Base-by-base conservation (phyloP, 164 flowering plant species). In the Annona cherimola region DNA sequence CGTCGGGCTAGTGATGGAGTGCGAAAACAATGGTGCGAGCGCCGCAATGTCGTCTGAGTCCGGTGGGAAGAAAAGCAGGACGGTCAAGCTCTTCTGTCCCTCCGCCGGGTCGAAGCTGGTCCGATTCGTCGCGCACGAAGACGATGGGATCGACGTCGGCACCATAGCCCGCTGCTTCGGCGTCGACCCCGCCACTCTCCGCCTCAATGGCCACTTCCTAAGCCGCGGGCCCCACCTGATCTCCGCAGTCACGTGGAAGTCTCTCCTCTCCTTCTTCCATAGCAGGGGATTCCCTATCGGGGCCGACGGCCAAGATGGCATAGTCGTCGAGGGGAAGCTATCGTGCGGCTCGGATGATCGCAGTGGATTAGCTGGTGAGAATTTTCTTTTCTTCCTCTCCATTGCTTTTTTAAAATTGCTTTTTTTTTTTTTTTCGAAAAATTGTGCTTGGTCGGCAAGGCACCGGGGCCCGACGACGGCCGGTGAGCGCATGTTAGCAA, bases 181-280 rank as follows among this genome's bases (percentile, higher is more conserved):
- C 45, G 75, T 90, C 39, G 90, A 89, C 69, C 93, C 94, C 0
- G 69, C 83, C 2, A 86, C 89, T 2, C 26, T 92, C 61, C 88
- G 81, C 81, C 84, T 92, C 66, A 89, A 90, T 69, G 91, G 93
- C 55, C 86, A 86, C 88, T 90, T 86, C 63, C 80, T 92, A 16
- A 77, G 88, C 78, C 81, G 89, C 79, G 91, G 89, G 0, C 60
- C 72, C 20, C 87, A 90, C 74, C 74, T 87, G 43, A 70, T 90
- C 19, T 82, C 94, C 41, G 88, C 91, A 16, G 86, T 90, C 54
- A 89, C 96, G 1, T 92, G 96, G 96, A 83, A 80, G 50, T 86
- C 95, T 12, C 84, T 92, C 62, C 84, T 92, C 43, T 81, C 86
- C 7, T 90, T 86, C 83, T 92, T 92, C 84, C 76, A 86, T 6